Conservation (phyloP, 768 basidiomycete genomes). For the Agaricus subrufescens region DNA sequence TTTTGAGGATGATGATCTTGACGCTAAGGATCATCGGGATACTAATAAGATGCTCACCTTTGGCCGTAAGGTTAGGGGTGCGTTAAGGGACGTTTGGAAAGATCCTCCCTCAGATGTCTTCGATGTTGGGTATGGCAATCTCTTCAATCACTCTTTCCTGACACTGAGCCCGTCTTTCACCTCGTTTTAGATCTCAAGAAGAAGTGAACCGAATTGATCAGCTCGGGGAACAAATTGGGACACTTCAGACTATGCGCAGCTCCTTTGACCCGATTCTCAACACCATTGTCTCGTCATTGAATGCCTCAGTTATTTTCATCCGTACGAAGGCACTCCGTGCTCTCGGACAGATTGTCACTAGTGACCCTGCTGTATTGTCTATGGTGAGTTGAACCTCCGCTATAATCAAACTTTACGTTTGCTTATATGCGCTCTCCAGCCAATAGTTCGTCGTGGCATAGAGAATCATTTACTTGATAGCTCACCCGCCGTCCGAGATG, state of each 20-base stretch:
- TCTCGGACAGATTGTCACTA: constrained; percentile 83
- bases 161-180: not conserved
- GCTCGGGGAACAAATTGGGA: constrained; percentile 72
- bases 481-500: constrained; percentile 93
- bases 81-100: constrained; percentile 73
- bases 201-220: constrained; percentile 65
- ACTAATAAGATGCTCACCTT: constrained; percentile 38
- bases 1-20: constrained; percentile 36
- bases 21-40: constrained; percentile 40
- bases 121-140: constrained; percentile 60
- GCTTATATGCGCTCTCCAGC: constrained; percentile 30
- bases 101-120: constrained; percentile 70
- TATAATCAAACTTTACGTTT: not conserved
- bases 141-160: not conserved
- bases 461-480: constrained; percentile 88
- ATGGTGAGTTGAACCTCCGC: constrained; percentile 41
- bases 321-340: constrained; percentile 92
- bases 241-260: constrained; percentile 66
- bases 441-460: constrained; percentile 79
- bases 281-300: constrained; percentile 72
- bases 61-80: constrained; percentile 52
- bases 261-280: constrained; percentile 84
- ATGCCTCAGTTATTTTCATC: constrained; percentile 86
- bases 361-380: constrained; percentile 79
- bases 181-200: constrained; percentile 53